Base-by-base conservation (phyloP, 2,329 filamentous ascomycete species). In the Fusarium duplospermum region DNA sequence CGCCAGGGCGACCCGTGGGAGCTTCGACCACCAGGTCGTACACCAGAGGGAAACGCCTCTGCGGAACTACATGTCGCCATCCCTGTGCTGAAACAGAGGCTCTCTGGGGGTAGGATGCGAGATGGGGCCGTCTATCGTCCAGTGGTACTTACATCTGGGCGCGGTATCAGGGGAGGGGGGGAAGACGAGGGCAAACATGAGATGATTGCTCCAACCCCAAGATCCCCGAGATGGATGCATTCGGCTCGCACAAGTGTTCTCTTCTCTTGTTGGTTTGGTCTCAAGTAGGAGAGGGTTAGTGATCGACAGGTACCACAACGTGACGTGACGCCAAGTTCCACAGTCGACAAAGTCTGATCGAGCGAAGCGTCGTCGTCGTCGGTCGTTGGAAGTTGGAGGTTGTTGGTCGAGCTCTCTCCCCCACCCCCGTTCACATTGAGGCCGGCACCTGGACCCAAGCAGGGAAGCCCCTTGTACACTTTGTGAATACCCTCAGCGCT, bases 31-130 rank as follows among this genome's bases (percentile, higher is more conserved):
- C 61, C 56, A 18, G 63, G 58, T 67, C 54, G 47, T 63, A 64
- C 61, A 38, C 64, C 54, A 72, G 58, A 60, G 62, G 62, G 66
- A 69, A 56, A 45, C 22, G 62, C 61, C 47, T 58, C 69, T 62
- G 56, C 56, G 63, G 60, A 68, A 70, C 42, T 68, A 50, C 62
- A 62, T 69, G 67, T 65, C 64, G 63, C 64, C 31, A 76, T 71
- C 76, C 74, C 56, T 75, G 76, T 70, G 67, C 74, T 78, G 76
- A 78, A 78, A 78, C 74, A 75, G 74, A 77, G 73, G 76, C 72
- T 73, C 72, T 74, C 72, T 62, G 66, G 73, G 75, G 70, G 61
- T 69, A 27, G 62, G 63, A 73, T 71, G 64, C 62, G 60, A 62
- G 64, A 72, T 75, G 64, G 66, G 56, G 35, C 64, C 40, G 56